phyloP scores from a whole-genome alignment of 257 asterid genomes.

The Petunia secreta region DNA sequence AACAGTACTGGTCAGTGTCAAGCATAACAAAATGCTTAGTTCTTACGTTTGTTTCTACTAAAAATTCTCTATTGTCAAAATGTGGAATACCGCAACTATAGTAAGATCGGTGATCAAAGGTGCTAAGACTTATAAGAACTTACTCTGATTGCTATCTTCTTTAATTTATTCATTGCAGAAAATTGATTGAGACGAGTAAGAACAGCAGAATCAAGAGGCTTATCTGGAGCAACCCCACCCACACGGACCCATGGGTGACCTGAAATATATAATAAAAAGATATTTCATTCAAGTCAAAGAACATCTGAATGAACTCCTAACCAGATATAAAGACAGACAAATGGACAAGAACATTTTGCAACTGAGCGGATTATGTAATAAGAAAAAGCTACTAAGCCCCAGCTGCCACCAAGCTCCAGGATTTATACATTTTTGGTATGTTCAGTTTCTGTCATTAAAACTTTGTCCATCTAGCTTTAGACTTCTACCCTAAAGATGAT shows the following conservation, averaged over 20 bases:
- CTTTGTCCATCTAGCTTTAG: background rate
- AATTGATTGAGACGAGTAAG: constrained; percentile 49
- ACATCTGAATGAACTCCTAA: constrained; percentile 1
- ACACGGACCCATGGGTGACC: constrained; percentile 53
- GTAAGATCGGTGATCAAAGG: constrained; percentile 14
- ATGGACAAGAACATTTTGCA: background rate
- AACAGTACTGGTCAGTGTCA: background rate
- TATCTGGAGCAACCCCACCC: constrained; percentile 50
- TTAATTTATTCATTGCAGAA: constrained; percentile 52
- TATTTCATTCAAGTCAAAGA: background rate
- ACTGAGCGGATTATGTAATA: background rate
- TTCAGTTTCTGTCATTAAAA: background rate
- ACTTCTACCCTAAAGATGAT: background rate
- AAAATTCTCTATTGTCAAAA: background rate
- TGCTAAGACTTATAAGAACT: constrained; percentile 17
- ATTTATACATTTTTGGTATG: background rate
- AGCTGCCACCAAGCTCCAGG: constrained; percentile 15
- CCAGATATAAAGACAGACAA: constrained; percentile 7
- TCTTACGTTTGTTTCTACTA: background rate
- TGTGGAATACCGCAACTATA: background rate
- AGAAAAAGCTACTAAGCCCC: constrained; percentile 11
- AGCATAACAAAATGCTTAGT: background rate
- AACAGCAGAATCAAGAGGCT: constrained; percentile 57
- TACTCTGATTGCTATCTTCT: constrained; percentile 55
- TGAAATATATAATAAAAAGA: constrained; percentile 22